Base-by-base conservation (phyloP, 208 protist genomes). In the Trypanosoma boissoni region DNA sequence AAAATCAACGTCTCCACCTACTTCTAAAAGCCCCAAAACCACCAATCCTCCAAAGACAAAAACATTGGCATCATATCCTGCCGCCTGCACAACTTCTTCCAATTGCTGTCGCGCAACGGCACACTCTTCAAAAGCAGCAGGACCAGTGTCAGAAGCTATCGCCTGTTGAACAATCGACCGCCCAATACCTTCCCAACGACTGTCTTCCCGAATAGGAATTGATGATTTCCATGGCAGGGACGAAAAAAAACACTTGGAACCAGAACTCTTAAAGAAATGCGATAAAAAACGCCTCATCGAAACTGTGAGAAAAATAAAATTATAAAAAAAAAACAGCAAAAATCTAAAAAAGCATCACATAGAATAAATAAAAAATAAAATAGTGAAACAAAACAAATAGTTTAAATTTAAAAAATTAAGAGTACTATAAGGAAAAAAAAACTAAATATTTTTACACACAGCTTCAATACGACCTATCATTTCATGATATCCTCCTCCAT, bases 1-100 rank as follows among this genome's bases (percentile, higher is more conserved):
- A 78, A 96, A 94, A 67, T 96, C 90, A 10, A 88, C 78, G 50
- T 96, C 90, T 18, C 90, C 90, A 31, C 84, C 86, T 28, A 88
- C 85, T 42, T 96, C 86, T 18, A 93, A 66, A 16, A 96, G 45
- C 2, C 83, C 76, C 7, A 91, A 63, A 12, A 79, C 88, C 5
- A 86, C 77, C 16, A 96, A 67, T 27, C 90, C 90, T 27, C 90
- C 90, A 73, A 96, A 96, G 46, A 91, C 86, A 59, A 78, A 94
- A 9, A 96, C 78, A 49, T 76, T 83, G 66, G 89, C 80, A 63
- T 96, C 86, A 58, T 92, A 92, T 1, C 90, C 90, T 43, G 80
- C 56, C 4, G 86, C 81, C 31, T 94, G 80, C 20, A 94, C 49
- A 43, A 94, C 63, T 14, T 46, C 78, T 68, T 96, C 84, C 2